Percentiles rank a stretch among this genome's conserved stretches.
Conservation (phyloP, 2,329 filamentous ascomycete genomes). For the Endoconidiophora laricicola region DNA sequence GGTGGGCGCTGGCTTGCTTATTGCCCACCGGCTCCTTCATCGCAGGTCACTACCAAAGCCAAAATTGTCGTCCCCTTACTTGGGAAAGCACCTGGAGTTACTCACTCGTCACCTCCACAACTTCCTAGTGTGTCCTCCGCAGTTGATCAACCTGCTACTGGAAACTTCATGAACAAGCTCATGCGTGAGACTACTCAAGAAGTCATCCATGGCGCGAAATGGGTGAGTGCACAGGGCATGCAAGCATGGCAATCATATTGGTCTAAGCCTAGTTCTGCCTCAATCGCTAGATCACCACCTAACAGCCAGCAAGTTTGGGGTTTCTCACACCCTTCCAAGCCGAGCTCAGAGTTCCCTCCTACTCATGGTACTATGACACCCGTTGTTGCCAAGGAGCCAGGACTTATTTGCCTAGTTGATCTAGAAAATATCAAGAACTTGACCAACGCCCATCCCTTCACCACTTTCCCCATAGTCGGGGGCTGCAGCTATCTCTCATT, state of each 20-base stretch:
- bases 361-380: slow-evolving; percentile 52
- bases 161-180: slow-evolving; percentile 58
- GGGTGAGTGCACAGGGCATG: slow-evolving; percentile 60
- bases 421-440: slow-evolving; percentile 40
- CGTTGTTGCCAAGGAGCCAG: slow-evolving; percentile 45
- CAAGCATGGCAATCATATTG: slow-evolving; percentile 71
- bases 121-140: slow-evolving; percentile 49
- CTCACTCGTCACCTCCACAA: slow-evolving; percentile 50
- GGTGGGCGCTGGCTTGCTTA: slow-evolving; percentile 63
- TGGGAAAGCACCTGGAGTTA: slow-evolving; percentile 37
- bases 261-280: slow-evolving; percentile 34
- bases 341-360: slow-evolving; percentile 45
- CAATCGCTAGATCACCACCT: slow-evolving; percentile 28
- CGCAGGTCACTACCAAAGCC: slow-evolving; percentile 53
- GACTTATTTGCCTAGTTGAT: slow-evolving; percentile 61
- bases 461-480: slow-evolving; percentile 53
- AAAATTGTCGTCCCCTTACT: slow-evolving; percentile 39
- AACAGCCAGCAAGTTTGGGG: slow-evolving; percentile 26
- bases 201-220: slow-evolving; percentile 55
- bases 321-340: slow-evolving; percentile 21
- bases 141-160: slow-evolving; percentile 55
- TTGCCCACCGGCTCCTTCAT: slow-evolving; percentile 55
- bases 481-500: slow-evolving; percentile 73
- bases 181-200: slow-evolving; percentile 68
- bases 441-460: slow-evolving; percentile 42